Conservation (phyloP, 1,139 yeast genomes). For the Suzukiozyma palmioleophila region DNA sequence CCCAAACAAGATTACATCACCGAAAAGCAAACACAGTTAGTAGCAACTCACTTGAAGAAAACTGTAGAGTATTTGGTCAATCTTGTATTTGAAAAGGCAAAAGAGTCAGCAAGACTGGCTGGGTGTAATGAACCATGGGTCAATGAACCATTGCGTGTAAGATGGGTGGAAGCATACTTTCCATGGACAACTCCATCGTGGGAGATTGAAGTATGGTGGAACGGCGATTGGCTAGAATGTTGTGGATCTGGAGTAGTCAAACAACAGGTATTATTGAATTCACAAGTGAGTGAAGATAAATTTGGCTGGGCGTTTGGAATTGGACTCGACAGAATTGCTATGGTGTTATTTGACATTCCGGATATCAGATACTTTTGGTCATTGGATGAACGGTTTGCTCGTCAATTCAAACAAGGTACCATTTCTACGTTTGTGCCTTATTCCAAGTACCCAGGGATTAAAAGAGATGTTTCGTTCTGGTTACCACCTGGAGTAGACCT, state of each 20-base stretch:
- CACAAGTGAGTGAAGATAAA: conserved; percentile 63
- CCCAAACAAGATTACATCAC: conserved; percentile 81
- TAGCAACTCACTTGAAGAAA: conserved; percentile 75
- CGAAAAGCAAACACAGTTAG: conserved; percentile 60
- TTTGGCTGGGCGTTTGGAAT: conserved; percentile 97
- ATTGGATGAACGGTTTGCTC: conserved; percentile 66
- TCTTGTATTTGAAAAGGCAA: conserved; percentile 76
- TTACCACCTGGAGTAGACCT: conserved; percentile 45
- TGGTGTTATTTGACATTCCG: conserved; percentile 91
- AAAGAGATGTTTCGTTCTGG: conserved; percentile 92
- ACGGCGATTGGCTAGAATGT: conserved; percentile 96
- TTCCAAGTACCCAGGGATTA: conserved; percentile 85
- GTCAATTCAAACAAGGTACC: conserved; percentile 62
- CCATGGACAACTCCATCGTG: conserved; percentile 99
- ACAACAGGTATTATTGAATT: conserved; percentile 68
- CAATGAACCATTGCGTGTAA: conserved; percentile 72
- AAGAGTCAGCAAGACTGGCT: conserved; percentile 59
- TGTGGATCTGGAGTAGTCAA: conserved; percentile 94
- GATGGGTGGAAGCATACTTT: conserved; percentile 95
- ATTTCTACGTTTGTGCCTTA: conserved; percentile 80
- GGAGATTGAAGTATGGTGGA: conserved; percentile 99
- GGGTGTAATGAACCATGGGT: conserved; percentile 61
- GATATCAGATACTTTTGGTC: conserved; percentile 96
- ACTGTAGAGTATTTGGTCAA: conserved; percentile 80
- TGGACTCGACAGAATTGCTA: conserved; percentile 93